Evolutionary conservation across 306 rosid genomes (phyloP), one percentile per base, ranked within the genome.

Genomic region (Alnus glutinosa): DNA sequence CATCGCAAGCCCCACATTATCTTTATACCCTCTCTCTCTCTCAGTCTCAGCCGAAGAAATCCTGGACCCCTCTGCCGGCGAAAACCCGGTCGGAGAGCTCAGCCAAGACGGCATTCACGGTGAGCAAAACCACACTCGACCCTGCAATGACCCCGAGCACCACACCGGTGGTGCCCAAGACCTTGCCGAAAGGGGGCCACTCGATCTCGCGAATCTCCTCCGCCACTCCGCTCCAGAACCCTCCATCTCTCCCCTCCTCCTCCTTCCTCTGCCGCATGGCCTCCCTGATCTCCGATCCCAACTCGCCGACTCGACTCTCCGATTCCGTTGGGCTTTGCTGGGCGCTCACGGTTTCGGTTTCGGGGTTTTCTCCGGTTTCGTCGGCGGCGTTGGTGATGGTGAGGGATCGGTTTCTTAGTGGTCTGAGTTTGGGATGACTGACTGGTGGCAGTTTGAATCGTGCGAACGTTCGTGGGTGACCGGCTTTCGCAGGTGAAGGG

Each of bases 151-250:
- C 93, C 10, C 94, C 77, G 55, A 95, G 67, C 55, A 92, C 98
- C 8, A 92, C 97, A 10, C 97, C 91, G 1, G 92, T 91, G n/a
- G 97, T 95, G 1, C 96, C 96, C 84, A 95, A 81, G 1, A 95
- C 97, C 84, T 91, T 95, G 0, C 92, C 92, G 36, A 95, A 92
- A 32, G 80, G 86, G 0, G 98, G 98, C 97, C 98, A 95, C 71
- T 92, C 97, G 50, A 95, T 91, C 88, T 92, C 89, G 70, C 66
- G 81, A 16, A 91, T 83, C 90, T 95, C 98, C 77, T 83, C 83
- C 44, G 80, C 90, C 79, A 95, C 98, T 68, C 98, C 98, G 32
- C 87, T 79, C 75, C 82, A 71, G 66, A 92, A 69, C 42, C 62
- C 86, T 0, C 83, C 88, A 8, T 47, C 92, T 64, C 83, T 70